Base-by-base conservation (phyloP, 495 filamentous ascomycete species). In the Trypethelium eluteriae region DNA sequence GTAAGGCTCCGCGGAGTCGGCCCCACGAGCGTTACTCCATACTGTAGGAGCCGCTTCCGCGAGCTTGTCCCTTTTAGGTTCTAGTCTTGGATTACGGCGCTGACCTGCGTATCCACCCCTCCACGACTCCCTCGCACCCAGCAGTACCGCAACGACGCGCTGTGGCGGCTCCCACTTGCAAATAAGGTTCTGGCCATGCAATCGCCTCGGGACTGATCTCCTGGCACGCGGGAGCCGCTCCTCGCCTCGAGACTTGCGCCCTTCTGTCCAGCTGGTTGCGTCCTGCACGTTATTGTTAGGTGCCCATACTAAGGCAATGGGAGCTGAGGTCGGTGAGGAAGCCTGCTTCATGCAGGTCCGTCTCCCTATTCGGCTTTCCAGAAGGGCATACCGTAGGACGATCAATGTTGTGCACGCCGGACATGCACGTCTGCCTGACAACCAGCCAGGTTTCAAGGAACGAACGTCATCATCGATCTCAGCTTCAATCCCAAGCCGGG, bases 311-410 rank as follows among this genome's bases (percentile, higher is more conserved):
- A 25, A 25, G 25, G 25, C 25, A 25, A 3, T 11, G 7, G n/a
- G 32, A 18, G 36, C 18, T 18, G n/a, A 59, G 14, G 4, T 32
- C 18, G 32, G 6, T 32, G 5, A 32, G 53, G 14, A 34, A 18
- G 36, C 6, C 14, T 59, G 32, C 32, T 59, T 59, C 25, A 59
- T 59, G 53, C 53, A 59, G 53, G 53, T 59, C 34, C 53, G 53
- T 59, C 6, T 53, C 10, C 10, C 5, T 10, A 36, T 14, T 59
- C 53, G 53, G 53, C n/a, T 59, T 59, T 34, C 53, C 53, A 59
- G 32, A 59, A 35, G 18, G 11, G 53, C 53, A 7, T 36, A 6
- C 11, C 11, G 32, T 59, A 11, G 25, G 18, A 35, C 53, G 3
- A 36, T 36, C 53, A n/a, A 7, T 32, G 14, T 35, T n/a, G 18